phyloP scores from a whole-genome alignment of 768 basidiomycete species.

The Amyloporia xantha region DNA sequence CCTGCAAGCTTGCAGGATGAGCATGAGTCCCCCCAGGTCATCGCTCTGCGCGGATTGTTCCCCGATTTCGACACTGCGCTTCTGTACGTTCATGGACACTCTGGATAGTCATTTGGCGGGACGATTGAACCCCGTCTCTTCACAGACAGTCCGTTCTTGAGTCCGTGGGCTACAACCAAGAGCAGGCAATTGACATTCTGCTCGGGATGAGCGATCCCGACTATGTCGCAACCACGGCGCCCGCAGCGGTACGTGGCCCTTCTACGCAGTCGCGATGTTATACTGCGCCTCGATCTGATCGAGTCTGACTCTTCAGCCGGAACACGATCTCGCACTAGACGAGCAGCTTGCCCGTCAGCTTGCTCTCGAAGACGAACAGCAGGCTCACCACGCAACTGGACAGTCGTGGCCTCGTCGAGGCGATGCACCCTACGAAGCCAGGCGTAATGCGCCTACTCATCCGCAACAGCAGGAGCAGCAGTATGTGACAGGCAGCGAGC shows the following conservation, averaged over 20 bases:
- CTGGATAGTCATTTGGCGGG: too few species aligned
- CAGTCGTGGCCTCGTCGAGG: slow-evolving; percentile 18
- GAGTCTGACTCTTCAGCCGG: background rate
- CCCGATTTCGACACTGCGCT: slow-evolving; percentile 75
- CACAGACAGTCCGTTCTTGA: slow-evolving; percentile 63
- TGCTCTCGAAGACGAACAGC: slow-evolving; percentile 45
- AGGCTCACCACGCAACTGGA: slow-evolving; percentile 13
- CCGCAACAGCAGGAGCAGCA: slow-evolving; percentile 4
- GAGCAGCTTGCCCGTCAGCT: slow-evolving; percentile 74
- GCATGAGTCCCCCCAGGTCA: slow-evolving; percentile 39
- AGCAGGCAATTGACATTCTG: slow-evolving; percentile 67
- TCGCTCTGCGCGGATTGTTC: slow-evolving; percentile 60
- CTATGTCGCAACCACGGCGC: slow-evolving; percentile 39
- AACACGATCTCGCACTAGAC: slow-evolving; percentile 51
- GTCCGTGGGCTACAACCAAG: slow-evolving; percentile 63
- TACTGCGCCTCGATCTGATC: background rate
- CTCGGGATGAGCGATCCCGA: slow-evolving; percentile 85
- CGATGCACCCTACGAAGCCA: slow-evolving; percentile 15
- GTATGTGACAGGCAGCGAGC: slow-evolving; percentile 9
- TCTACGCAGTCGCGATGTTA: slow-evolving; percentile 3
- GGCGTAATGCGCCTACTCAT: slow-evolving; percentile 4
- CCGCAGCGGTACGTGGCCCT: slow-evolving; percentile 22
- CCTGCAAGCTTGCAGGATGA: too few species aligned
- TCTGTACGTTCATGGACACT: slow-evolving; percentile 48
- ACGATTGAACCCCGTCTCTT: too few species aligned